These are phyloP conservation scores for Stephania yunnanensis DNA, from an alignment of 164 flowering plant species.

Conservation along the genomic window DNA sequence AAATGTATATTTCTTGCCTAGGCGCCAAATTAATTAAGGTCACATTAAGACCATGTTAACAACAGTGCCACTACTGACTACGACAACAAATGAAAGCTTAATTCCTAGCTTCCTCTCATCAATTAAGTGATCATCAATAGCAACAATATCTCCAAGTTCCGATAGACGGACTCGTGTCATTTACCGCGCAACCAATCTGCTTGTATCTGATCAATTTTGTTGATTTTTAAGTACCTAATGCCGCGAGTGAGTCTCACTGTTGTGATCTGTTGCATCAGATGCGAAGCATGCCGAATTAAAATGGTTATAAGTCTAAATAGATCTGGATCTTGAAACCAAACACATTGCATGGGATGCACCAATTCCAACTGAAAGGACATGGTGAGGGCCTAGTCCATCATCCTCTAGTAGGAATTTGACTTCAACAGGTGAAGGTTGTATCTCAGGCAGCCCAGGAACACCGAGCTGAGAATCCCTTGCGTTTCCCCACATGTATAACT, in stretches of 20 bases:
- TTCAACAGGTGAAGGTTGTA: slow-evolving; percentile 57
- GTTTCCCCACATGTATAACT: slow-evolving; percentile 93
- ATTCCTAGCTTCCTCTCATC: too few relatives aligned
- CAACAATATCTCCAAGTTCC: too few relatives aligned
- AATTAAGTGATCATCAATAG: too few relatives aligned
- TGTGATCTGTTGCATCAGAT: background rate
- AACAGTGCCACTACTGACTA: too few relatives aligned
- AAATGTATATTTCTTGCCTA: too few relatives aligned
- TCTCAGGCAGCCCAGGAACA: slow-evolving; percentile 78
- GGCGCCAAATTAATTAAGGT: too few relatives aligned
- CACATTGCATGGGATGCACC: slow-evolving; percentile 93
- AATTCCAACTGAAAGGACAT: slow-evolving; percentile 58
- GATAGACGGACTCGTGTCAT: background rate
- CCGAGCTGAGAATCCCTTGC: slow-evolving; percentile 77
- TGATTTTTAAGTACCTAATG: background rate
- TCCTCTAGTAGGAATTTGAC: slow-evolving; percentile 71
- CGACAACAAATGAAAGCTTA: too few relatives aligned
- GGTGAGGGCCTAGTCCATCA: slow-evolving; percentile 55
- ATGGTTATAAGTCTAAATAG: background rate
- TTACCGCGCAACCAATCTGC: background rate
- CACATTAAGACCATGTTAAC: too few relatives aligned
- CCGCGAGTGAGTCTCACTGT: background rate
- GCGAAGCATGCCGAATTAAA: background rate
- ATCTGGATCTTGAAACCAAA: slow-evolving; percentile 45
- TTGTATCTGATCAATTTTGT: background rate